phyloP scores from a whole-genome alignment of 192 early-diverging fungal genomes.

The Coemansia sp. region DNA sequence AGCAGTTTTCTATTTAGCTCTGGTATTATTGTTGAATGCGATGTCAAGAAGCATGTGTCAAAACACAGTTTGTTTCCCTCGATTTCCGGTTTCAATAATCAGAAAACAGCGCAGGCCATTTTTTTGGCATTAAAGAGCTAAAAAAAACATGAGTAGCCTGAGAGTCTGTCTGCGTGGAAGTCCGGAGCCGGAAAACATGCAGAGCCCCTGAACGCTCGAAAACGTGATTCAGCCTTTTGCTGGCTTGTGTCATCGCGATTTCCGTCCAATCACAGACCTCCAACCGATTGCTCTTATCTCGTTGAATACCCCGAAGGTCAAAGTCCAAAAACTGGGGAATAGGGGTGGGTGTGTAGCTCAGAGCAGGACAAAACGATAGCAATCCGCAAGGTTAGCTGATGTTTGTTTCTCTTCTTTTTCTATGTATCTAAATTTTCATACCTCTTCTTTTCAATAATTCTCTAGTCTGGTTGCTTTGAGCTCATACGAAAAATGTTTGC shows the following conservation, averaged over 20 bases:
- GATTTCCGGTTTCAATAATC: too few relatives aligned
- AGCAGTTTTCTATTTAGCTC: too few relatives aligned
- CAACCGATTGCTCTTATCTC: slow-evolving; percentile 12
- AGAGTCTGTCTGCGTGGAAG: too few relatives aligned
- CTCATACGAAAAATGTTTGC: slow-evolving; percentile 57
- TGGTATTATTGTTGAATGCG: too few relatives aligned
- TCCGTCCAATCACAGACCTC: slow-evolving; percentile 20
- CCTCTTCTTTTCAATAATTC: background rate
- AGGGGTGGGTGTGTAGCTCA: background rate
- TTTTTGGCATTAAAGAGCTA: too few relatives aligned
- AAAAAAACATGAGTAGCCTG: too few relatives aligned
- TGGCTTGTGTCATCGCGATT: background rate
- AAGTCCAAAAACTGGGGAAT: background rate
- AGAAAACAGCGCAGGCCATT: too few relatives aligned
- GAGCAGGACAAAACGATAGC: background rate
- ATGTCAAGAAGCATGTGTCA: too few relatives aligned
- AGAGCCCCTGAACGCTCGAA: background rate
- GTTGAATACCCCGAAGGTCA: background rate
- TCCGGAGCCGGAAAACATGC: background rate
- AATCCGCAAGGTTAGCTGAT: background rate
- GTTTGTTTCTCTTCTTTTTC: background rate
- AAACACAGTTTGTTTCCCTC: too few relatives aligned
- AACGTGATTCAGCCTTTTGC: background rate
- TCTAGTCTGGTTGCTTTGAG: too few relatives aligned
- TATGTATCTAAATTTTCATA: background rate